Base-by-base conservation (phyloP, 495 filamentous ascomycete species). In the Penicillium mononematosum region DNA sequence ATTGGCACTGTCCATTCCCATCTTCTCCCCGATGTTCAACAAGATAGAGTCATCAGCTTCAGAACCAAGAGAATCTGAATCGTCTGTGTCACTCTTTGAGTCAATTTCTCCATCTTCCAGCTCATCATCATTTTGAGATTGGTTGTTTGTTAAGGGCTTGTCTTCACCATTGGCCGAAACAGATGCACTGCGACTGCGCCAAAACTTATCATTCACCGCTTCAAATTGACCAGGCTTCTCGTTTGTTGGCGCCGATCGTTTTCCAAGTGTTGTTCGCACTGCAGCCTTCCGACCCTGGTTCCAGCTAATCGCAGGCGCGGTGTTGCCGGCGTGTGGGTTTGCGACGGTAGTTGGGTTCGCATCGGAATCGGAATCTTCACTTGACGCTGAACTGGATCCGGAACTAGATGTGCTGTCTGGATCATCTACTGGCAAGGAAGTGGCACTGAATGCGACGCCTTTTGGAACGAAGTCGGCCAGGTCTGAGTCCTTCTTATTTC, bases 1-100 rank as follows among this genome's bases (percentile, higher is more conserved):
- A 61, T 69, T 65, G 19, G 59, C 48, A 17, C 55, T 56, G 53
- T 58, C 59, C 25, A 16, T 34, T 34, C 12, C 61, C 5, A n/a
- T 54, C 51, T 70, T 63, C 1, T 65, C 59, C 11, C 72, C 70
- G 36, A 76, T 68, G 44, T 78, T 78, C 59, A 78, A 39, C 64
- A 78, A 27, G 27, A 78, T 74, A 0, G 75, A 78, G 46, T 77
- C 71, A 41, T 76, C 73, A 1, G 68, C 73, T 44, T 75, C 75
- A 1, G 70, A 72, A 45, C 70, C 71, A 46, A 67, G 34, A 29
- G 69, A 72, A 16, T 64, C 70, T 17, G 75, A 75, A 41, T 67
- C 70, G 27, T 75, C 72, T 0, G 76, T 76, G 22, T 78, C 73
- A 43, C 66, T 67, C 32, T 43, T 50, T 17, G 60, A 61, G 16